These are phyloP conservation scores for Cutaneotrichosporon arboriforme DNA, from an alignment of 1,284 basidiomycete species.

Conservation along the genomic window DNA sequence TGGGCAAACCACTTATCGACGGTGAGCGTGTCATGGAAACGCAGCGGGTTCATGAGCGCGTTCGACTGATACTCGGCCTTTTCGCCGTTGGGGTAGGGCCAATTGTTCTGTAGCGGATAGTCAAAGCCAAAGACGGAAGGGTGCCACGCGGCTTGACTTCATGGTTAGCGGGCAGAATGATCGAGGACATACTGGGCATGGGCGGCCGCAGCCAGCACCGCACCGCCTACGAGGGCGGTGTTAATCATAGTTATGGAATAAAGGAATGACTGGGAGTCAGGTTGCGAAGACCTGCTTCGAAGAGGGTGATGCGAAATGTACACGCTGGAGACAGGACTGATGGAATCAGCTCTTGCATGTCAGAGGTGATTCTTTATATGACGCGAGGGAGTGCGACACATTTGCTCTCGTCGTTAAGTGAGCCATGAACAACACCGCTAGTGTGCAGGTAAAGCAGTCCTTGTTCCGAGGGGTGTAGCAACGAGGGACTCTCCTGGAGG, in stretches of 20 bases:
- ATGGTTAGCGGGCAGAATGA: not conserved
- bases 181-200: slow-evolving; percentile 4
- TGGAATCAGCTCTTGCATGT: not conserved
- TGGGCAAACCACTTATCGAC: slow-evolving; percentile 8
- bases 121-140: slow-evolving; percentile 10
- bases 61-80: not conserved
- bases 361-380: not conserved
- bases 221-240: not conserved
- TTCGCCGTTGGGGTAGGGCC: not conserved
- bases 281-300: not conserved
- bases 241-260: not conserved
- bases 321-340: not conserved
- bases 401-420: not conserved
- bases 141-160: slow-evolving; percentile 6
- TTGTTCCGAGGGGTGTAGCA: too few relatives aligned
- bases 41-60: slow-evolving; percentile 2
- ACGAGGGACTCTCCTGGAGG: too few relatives aligned
- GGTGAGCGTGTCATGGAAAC: not conserved
- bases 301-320: too few relatives aligned
- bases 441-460: too few relatives aligned
- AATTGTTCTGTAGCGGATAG: slow-evolving; percentile 4
- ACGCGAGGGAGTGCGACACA: not conserved
- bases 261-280: not conserved
- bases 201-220: not conserved
- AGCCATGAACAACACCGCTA: too few relatives aligned